Evolutionary conservation across 352 stramenopile genomes (phyloP).

Genomic region (Pythium grandisporangium): DNA sequence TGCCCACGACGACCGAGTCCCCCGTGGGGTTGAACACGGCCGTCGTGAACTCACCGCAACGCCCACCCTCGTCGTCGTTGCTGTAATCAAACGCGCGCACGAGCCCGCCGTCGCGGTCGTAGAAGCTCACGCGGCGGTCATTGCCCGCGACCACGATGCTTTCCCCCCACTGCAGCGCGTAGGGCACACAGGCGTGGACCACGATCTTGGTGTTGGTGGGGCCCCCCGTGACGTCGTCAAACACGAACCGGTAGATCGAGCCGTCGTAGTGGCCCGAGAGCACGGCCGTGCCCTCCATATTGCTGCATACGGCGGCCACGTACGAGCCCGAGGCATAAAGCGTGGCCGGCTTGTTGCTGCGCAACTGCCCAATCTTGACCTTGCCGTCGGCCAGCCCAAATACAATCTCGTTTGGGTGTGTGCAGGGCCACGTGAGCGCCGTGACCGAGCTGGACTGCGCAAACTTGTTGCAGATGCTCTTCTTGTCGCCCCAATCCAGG

Average conservation of each 20-base stretch:
- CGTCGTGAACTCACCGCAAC: constrained; percentile 75
- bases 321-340: constrained; percentile 86
- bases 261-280: constrained; percentile 90
- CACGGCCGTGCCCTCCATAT: constrained; percentile 79
- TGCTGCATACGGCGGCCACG: constrained; percentile 77
- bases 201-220: constrained; percentile 82
- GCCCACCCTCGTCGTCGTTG: constrained; percentile 66
- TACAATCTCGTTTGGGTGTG: constrained; percentile 89
- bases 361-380: constrained; percentile 90
- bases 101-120: constrained; percentile 80
- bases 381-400: constrained; percentile 92
- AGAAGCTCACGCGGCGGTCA: constrained; percentile 88
- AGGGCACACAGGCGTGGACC: constrained; percentile 83
- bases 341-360: constrained; percentile 89
- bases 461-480: constrained; percentile 96
- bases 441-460: constrained; percentile 78
- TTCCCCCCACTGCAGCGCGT: constrained; percentile 87
- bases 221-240: constrained; percentile 79
- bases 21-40: constrained; percentile 87
- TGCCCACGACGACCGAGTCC: constrained; percentile 88
- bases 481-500: constrained; percentile 92
- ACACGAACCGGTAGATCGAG: constrained; percentile 90
- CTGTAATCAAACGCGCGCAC: constrained; percentile 89
- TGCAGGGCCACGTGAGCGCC: constrained; percentile 84
- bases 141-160: constrained; percentile 89